Evolutionary conservation across 805 yeast species (phyloP).

Genomic region (Pichia exigua): DNA sequence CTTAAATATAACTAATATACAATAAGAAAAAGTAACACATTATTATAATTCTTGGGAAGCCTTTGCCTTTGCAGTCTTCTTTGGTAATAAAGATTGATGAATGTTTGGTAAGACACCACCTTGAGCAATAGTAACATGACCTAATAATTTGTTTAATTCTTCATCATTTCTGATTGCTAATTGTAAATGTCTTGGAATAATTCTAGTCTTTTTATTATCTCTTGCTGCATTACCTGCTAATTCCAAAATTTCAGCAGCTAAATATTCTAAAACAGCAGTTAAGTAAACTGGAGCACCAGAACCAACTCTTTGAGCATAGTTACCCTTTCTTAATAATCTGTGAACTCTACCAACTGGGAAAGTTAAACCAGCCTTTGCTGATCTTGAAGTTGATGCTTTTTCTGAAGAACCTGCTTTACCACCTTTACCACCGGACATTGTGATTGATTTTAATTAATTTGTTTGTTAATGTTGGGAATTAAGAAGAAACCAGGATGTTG

Average conservation of each 20-base stretch:
- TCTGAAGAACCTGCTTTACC: conserved; percentile 93
- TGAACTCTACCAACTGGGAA: conserved; percentile 99
- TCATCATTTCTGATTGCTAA: conserved; percentile 98
- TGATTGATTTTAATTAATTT: conserved; percentile 5
- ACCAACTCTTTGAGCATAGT: conserved; percentile 98
- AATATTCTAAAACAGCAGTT: conserved; percentile 93
- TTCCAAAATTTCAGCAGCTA: conserved; percentile 96
- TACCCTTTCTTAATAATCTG: conserved; percentile 92
- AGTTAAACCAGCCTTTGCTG: conserved; percentile 96
- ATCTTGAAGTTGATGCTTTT: conserved; percentile 95
- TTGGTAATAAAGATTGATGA: conserved; percentile 80
- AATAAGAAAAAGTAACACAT: background rate
- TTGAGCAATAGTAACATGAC: conserved; percentile 93
- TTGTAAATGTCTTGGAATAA: conserved; percentile 97
- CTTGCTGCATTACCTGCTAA: conserved; percentile 98
- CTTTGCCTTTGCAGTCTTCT: conserved; percentile 46
- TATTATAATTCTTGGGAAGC: conserved; percentile 51
- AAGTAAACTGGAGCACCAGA: conserved; percentile 98
- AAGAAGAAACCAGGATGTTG: no score
- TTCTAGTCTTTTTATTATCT: conserved; percentile 98
- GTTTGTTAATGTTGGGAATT: background rate
- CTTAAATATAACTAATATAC: conserved; percentile 5
- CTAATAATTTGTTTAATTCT: conserved; percentile 89
- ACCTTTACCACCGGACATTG: conserved; percentile 68
- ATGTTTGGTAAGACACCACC: conserved; percentile 99